Conservation (phyloP, 2,329 filamentous ascomycete genomes). For the Tolypocladium amazonense region DNA sequence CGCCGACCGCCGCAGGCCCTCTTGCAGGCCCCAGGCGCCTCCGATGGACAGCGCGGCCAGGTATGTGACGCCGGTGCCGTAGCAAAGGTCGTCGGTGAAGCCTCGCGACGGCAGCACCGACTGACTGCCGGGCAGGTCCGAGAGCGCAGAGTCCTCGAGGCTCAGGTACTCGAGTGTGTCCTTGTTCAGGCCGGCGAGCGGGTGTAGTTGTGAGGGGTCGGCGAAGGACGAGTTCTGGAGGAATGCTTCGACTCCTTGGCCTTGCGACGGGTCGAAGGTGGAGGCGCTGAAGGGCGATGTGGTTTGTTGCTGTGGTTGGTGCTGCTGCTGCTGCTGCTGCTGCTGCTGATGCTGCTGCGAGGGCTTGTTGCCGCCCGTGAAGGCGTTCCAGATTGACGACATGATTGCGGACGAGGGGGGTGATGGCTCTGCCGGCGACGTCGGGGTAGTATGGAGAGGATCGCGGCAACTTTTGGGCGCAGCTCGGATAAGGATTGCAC, state of each 20-base stretch:
- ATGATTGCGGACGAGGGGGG: constrained; percentile 23
- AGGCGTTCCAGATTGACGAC: constrained; percentile 50
- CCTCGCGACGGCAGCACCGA: constrained; percentile 89
- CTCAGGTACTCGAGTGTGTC: constrained; percentile 91
- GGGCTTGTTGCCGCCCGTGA: constrained; percentile 48
- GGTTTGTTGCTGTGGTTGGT: constrained; percentile 15
- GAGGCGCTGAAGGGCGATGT: constrained; percentile 25
- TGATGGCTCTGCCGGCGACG: constrained; percentile 1
- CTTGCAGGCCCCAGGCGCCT: constrained; percentile 84
- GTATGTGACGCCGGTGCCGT: constrained; percentile 92
- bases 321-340: constrained; percentile 16
- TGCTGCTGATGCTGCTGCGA: constrained; percentile 26
- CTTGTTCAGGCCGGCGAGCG: constrained; percentile 84
- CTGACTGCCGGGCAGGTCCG: constrained; percentile 73
- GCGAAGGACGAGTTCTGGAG: constrained; percentile 65
- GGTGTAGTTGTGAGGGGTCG: constrained; percentile 83
- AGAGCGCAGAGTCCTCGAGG: constrained; percentile 83
- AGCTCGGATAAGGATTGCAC: not conserved
- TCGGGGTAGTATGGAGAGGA: constrained; percentile 5
- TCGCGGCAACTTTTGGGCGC: not conserved
- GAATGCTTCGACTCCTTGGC: constrained; percentile 79
- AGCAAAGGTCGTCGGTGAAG: constrained; percentile 97
- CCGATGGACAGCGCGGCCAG: constrained; percentile 76
- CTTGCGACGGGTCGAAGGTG: constrained; percentile 60
- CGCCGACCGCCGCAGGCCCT: constrained; percentile 73